Evolutionary conservation across 1,284 basidiomycete species (phyloP), one percentile per base, ranked within the genome.

Genomic region (Volvariella volvacea): DNA sequence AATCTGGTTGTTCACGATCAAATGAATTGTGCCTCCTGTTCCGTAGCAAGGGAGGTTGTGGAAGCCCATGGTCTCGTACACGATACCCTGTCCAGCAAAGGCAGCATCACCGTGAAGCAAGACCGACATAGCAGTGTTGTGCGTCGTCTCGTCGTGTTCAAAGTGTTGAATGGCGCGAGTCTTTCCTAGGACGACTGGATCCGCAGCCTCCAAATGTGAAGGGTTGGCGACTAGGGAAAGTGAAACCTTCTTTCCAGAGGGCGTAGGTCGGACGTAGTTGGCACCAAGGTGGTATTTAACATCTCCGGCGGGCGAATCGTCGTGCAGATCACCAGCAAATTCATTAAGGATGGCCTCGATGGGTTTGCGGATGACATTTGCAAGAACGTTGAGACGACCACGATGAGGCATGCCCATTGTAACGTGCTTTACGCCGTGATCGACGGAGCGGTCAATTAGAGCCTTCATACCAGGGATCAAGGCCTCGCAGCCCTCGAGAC

Each of bases 1-100:
- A 51, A 99, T 97, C 67, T 99, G 96, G 73, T 99, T 99, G 78
- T 99, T 99, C 58, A 99, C 93, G 58, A 99, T 94, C 52, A 99
- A 74, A 65, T 99, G 96, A 56, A 99, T 91, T 39, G 96, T 99
- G 51, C 96, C 96, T 50, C 96, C 96, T 15, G 94, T 97, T 41
- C 94, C 93, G 66, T 97, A 99, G 69, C 80, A 83, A 39, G 92
- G 92, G 39, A 99, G 76, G 63, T 89, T 92, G 72, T 94, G 89
- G 77, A 99, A 91, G 60, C 96, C 96, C 90, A 97, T 97, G 33
- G 95, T 98, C 74, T 99, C 96, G 69, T 99, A 99, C 33, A 99
- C 94, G 49, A 99, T 76, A 68, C 96, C 96, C 65, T 99, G 96
- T 30, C 95, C 96, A 46, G 96, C 93, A 59, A 99, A 99, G 9